Percentiles rank a stretch among this genome's conserved stretches.
Evolutionary conservation across 306 rosid species (phyloP).

Genomic region (Hippophae rhamnoides): DNA sequence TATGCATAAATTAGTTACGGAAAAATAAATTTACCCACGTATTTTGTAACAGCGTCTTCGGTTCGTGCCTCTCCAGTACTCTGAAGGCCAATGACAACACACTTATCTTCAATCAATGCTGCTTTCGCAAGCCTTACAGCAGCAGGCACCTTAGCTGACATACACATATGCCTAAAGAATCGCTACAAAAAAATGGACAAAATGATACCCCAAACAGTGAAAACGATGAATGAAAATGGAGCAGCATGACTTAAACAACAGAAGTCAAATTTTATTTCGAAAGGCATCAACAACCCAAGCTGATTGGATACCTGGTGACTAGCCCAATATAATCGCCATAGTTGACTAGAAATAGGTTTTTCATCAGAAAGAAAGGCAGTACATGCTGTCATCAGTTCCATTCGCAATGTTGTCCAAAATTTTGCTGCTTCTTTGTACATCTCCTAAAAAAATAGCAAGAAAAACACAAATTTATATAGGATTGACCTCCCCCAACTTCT

Average conservation of each 20-base stretch:
- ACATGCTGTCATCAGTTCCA: constrained; percentile 61
- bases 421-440: constrained; percentile 87
- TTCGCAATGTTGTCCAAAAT: constrained; percentile 88
- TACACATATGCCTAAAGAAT: constrained; percentile 93
- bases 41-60: constrained; percentile 96
- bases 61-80: constrained; percentile 99
- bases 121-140: constrained; percentile 74
- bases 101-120: constrained; percentile 67
- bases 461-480: no score
- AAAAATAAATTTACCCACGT: constrained; percentile 47
- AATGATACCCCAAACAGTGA: no score
- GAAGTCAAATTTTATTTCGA: no score
- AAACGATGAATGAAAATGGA: background rate
- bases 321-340: constrained; percentile 98
- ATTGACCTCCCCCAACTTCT: no score
- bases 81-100: constrained; percentile 98
- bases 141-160: constrained; percentile 99
- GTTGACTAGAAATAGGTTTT: constrained; percentile 73
- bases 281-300: background rate
- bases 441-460: constrained; percentile 30
- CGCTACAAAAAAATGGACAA: constrained; percentile 49
- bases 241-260: background rate
- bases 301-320: constrained; percentile 73
- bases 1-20: constrained; percentile 9
- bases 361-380: constrained; percentile 53